Conservation (phyloP, 129 eudicot genomes). For the Rutidosis leptorrhynchoides region DNA sequence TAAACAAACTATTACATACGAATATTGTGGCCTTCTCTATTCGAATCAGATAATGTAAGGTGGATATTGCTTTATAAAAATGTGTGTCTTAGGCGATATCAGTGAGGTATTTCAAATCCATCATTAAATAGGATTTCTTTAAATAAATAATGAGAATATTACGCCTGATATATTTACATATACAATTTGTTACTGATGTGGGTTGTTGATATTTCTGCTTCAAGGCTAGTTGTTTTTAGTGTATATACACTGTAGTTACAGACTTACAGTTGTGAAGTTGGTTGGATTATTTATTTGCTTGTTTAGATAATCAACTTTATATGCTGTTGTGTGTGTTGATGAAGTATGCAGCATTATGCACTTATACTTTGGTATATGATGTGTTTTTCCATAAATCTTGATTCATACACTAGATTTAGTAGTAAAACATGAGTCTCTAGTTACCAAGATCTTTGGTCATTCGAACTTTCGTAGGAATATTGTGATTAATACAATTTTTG, state of each 20-base stretch:
- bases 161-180: background rate
- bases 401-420: background rate
- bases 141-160: too few relatives aligned
- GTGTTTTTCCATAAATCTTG: background rate
- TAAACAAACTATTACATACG: too few relatives aligned
- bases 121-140: background rate
- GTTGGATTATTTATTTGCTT: background rate
- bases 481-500: background rate
- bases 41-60: background rate
- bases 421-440: too few relatives aligned
- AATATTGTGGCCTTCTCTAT: background rate
- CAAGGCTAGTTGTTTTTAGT: background rate
- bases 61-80: too few relatives aligned
- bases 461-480: background rate
- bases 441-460: background rate
- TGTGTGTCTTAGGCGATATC: background rate
- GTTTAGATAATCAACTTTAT: too few relatives aligned
- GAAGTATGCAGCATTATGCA: background rate
- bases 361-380: background rate
- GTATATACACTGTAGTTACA: background rate
- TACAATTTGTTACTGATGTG: background rate
- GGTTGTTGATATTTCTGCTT: background rate
- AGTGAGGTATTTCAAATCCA: background rate
- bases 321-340: background rate
- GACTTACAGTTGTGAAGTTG: background rate